Evolutionary conservation across 2,329 filamentous ascomycete species (phyloP), one percentile per base, ranked within the genome.

Genomic region (Colletotrichum aenigma): DNA sequence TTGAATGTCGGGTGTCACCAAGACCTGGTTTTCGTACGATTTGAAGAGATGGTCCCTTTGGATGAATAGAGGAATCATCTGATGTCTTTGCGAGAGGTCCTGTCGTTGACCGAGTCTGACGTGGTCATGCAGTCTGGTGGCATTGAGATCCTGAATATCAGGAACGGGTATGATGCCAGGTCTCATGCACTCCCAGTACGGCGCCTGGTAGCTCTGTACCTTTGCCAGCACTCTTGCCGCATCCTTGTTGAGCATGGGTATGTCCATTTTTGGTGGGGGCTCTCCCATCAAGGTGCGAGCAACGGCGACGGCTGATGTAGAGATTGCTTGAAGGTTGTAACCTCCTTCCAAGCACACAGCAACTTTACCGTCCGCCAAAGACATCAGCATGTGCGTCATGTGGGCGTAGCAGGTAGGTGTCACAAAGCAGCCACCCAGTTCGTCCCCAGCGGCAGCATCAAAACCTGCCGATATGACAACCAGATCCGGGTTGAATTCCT

Each of bases 321-420:
- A 98, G 74, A 99, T 99, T 1, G 97, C 97, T 64, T 92, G 89
- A 28, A 99, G 91, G 80, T 98, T 98, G 85, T 99, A 99, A 10
- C 97, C 97, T 26, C 97, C 97, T 86, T 99, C 97, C 4, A 99
- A 89, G 82, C 96, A 98, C 10, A 98, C 96, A 4, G 95, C 94
- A 16, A 99, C 90, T 82, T 96, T 98, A 32, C 97, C 97, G 60
- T 93, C 90, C 1, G 97, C 96, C 24, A 99, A 89, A 3, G 95
- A 96, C 96, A 98, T 98, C 64, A 99, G 91, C 96, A 98, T 98
- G 82, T 98, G 96, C 18, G 97, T 98, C 97, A 99, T 98, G 82
- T 99, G 96, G 16, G 96, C 95, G 82, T 98, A 99, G 82, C 97
- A 98, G 6, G 93, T 87, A 0, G 97, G 97, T 1, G 96, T 94